Evolutionary conservation across 2,329 filamentous ascomycete species (phyloP), one percentile per base, ranked within the genome.

Genomic region (Stagonosporopsis cucurbitacearum): DNA sequence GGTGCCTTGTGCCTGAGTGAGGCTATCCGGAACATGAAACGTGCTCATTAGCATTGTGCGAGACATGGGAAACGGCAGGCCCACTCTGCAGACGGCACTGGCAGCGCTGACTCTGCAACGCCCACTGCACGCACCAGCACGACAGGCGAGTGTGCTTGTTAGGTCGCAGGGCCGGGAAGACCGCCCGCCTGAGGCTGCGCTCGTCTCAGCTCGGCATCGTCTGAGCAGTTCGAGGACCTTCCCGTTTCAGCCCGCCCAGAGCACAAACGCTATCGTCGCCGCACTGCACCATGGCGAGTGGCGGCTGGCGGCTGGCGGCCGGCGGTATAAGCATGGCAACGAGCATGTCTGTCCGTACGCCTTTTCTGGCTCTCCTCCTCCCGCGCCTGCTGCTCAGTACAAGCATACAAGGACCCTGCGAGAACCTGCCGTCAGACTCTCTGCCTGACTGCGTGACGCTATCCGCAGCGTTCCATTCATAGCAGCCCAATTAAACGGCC

Each of bases 241-340:
- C 63, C 59, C 58, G 66, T 68, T 68, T 67, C 64, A 67, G 46
- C 30, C 12, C 39, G 63, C 63, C 63, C 62, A 65, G 64, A 32
- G 54, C 45, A 26, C 58, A 59, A 64, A 63, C 60, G 53, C 58
- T 43, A 56, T 60, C 50, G 13, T 44, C 42, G 48, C 35, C 30
- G 51, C 44, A 25, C 26, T 19, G 43, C 36, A 40, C 22, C 17
- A 26, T 19, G 13, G 32, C 32, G 17, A 19, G 35, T 37, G 13
- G 26, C 28, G 28, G 17, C 11, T 4, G 36, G 19, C 40, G 19
- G 48, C n/a, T 37, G 13, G 26, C 28, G 28, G 17, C 11, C 7
- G 36, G 19, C 40, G 19, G 48, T 30, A 30, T 30, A 30, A 30
- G 46, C 46, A 40, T 22, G 17, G 4, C 33, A 37, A 20, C 22